phyloP scores from a whole-genome alignment of 1,284 basidiomycete species.

The Cryptococcus wingfieldii region DNA sequence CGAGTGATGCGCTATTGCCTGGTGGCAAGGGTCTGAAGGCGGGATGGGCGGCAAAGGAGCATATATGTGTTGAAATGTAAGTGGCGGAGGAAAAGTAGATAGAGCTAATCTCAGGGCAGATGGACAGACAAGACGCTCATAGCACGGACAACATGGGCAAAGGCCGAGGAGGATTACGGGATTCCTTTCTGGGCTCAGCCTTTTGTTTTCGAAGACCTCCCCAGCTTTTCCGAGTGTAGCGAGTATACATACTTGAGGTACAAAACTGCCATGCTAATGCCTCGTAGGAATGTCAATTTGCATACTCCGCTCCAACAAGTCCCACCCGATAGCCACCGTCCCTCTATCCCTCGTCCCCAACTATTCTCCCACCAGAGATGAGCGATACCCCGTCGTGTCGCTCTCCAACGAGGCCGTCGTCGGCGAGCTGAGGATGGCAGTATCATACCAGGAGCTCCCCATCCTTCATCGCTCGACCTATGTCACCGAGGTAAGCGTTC shows the following conservation, averaged over 20 bases:
- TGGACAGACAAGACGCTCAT: conserved; percentile 17
- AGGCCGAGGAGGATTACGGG: conserved; percentile 12
- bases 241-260: conserved; percentile 2
- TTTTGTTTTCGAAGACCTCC: conserved; percentile 20
- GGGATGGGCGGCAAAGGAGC: conserved; percentile 25
- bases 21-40: conserved; percentile 4
- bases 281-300: conserved; percentile 1
- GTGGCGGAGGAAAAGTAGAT: background rate
- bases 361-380: conserved; percentile 21
- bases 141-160: conserved; percentile 25
- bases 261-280: background rate
- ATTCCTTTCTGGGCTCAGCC: conserved; percentile 32
- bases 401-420: conserved; percentile 15
- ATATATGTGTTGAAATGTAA: conserved; percentile 24
- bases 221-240: conserved; percentile 21
- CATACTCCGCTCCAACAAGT: conserved; percentile 6
- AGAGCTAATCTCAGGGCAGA: conserved; percentile 4
- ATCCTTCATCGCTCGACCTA: conserved; percentile 13
- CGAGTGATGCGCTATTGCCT: background rate
- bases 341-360: conserved; percentile 21
- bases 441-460: conserved; percentile 20
- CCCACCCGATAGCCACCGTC: conserved; percentile 18
- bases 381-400: conserved; percentile 28
- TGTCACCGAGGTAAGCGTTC: conserved; percentile 2
- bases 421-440: conserved; percentile 30